Evolutionary conservation across 2,329 filamentous ascomycete species (phyloP).

Genomic region (Ascocoryne sarcoides): DNA sequence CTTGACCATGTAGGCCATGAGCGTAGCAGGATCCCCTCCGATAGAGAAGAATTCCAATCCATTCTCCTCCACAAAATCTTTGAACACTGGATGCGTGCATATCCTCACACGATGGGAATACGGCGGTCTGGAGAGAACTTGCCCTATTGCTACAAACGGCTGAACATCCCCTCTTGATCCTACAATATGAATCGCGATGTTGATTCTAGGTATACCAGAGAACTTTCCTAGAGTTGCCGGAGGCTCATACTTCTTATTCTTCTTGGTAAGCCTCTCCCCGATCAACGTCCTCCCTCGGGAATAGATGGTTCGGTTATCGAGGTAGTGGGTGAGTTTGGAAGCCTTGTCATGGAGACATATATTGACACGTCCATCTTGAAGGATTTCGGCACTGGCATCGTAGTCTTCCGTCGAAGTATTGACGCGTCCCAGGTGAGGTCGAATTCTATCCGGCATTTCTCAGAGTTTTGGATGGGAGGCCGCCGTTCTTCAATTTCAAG

Average conservation of each 20-base stretch:
- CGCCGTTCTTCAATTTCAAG: too few relatives aligned
- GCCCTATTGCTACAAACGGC: constrained; percentile 67
- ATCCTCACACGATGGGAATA: constrained; percentile 68
- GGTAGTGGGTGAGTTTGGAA: constrained; percentile 11
- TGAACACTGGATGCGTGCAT: constrained; percentile 69
- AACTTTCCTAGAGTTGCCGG: constrained; percentile 11
- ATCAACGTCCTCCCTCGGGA: constrained; percentile 2
- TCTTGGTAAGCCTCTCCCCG: constrained; percentile 13
- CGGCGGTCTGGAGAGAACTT: constrained; percentile 53
- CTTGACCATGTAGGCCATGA: constrained; percentile 67
- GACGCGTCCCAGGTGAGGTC: constrained; percentile 7
- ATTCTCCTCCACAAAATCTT: constrained; percentile 60
- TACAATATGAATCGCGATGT: constrained; percentile 78
- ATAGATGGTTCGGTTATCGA: constrained; percentile 7
- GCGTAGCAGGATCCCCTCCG: constrained; percentile 58
- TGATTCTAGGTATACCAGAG: constrained; percentile 35
- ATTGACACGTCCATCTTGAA: constrained; percentile 17
- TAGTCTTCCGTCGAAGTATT: constrained; percentile 11
- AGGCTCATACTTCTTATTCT: constrained; percentile 13
- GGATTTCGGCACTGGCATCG: constrained; percentile 10
- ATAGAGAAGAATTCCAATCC: constrained; percentile 73
- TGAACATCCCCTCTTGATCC: constrained; percentile 72
- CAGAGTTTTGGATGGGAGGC: not conserved
- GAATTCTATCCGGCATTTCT: not conserved
- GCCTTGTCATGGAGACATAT: constrained; percentile 13